A percentile compares a stretch with the other conserved stretches of the same genome.
Evolutionary conservation across 805 yeast genomes (phyloP).

Genomic region (Saturnispora mendoncae): DNA sequence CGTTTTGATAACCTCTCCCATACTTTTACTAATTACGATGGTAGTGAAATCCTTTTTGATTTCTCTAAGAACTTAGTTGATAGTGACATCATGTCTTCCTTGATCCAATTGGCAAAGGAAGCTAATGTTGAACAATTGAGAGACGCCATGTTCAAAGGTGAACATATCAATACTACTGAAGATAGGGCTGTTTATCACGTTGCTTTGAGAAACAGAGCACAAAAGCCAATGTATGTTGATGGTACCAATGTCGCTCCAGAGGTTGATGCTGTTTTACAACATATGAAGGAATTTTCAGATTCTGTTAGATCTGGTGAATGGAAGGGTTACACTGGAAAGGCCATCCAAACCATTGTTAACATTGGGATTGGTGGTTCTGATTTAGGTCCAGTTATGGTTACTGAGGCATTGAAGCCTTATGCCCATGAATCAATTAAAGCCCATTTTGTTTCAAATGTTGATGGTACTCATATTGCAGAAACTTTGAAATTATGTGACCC

Average conservation of each 20-base stretch:
- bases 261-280: slow-evolving; percentile 84
- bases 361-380: slow-evolving; percentile 99
- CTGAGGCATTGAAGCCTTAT: slow-evolving; percentile 93
- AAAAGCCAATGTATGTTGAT: slow-evolving; percentile 79
- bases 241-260: slow-evolving; percentile 85
- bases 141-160: slow-evolving; percentile 88
- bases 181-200: slow-evolving; percentile 95
- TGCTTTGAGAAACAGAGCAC: slow-evolving; percentile 89
- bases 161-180: slow-evolving; percentile 91
- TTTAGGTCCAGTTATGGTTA: slow-evolving; percentile 98
- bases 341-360: slow-evolving; percentile 89
- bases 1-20: slow-evolving; percentile 72
- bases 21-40: slow-evolving; percentile 77
- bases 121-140: slow-evolving; percentile 81
- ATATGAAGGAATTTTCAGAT: slow-evolving; percentile 93
- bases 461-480: slow-evolving; percentile 96
- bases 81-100: slow-evolving; percentile 63
- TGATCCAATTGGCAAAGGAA: slow-evolving; percentile 78
- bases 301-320: slow-evolving; percentile 86
- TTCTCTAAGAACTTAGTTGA: slow-evolving; percentile 90
- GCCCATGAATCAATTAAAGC: slow-evolving; percentile 63
- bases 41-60: slow-evolving; percentile 84
- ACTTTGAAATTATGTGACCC: slow-evolving; percentile 67
- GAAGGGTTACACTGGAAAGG: slow-evolving; percentile 96
- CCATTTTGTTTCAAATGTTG: slow-evolving; percentile 96